Base-by-base conservation (phyloP, 2,329 filamentous ascomycete species). In the Macrophomina pseudophaseolina region DNA sequence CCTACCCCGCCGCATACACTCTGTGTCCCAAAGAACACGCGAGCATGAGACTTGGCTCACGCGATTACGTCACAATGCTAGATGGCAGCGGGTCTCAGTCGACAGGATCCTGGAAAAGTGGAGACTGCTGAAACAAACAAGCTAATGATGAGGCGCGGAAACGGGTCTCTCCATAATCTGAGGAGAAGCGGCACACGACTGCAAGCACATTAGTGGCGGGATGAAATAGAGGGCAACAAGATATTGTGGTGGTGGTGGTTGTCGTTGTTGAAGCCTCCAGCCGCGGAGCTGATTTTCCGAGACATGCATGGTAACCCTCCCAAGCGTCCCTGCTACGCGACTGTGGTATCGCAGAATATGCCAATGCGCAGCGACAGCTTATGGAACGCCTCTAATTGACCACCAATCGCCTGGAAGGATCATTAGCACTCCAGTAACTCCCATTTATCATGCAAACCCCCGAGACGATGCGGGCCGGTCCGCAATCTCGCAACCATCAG, bases 241-340 rank as follows among this genome's bases (percentile, higher is more conserved):
- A 49, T 23, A 23, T 23, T 23, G 23, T 23, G 23, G 23, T 23
- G 23, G 3, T 30, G 30, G 35, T 23, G 30, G 23, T 6, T 14
- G 58, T 62, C 42, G 58, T 62, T 16, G 14, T 40, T 28, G n/a
- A 6, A 18, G 12, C 12, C 16, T 30, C 32, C 44, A 49, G 42
- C 12, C 6, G n/a, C 30, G 58, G 58, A 49, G 42, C 42, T 49
- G 28, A 62, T 62, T 62, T 49, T 62, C 58, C 58, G 58, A 49
- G 58, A 62, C 58, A 62, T 62, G 58, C 58, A 62, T 48, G 32
- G 16, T 23, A 49, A 16, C 30, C 56, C 42, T 11, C 11, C 16
- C 48, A 30, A n/a, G 14, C 16, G 30, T 35, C 32, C 30, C 30
- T 62, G 58, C 58, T 30, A 32, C 54, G 40, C 40, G 12, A 46